These are phyloP conservation scores for Aureobasidium lini DNA, from an alignment of 2,329 filamentous ascomycete genomes.

Conservation along the genomic window DNA sequence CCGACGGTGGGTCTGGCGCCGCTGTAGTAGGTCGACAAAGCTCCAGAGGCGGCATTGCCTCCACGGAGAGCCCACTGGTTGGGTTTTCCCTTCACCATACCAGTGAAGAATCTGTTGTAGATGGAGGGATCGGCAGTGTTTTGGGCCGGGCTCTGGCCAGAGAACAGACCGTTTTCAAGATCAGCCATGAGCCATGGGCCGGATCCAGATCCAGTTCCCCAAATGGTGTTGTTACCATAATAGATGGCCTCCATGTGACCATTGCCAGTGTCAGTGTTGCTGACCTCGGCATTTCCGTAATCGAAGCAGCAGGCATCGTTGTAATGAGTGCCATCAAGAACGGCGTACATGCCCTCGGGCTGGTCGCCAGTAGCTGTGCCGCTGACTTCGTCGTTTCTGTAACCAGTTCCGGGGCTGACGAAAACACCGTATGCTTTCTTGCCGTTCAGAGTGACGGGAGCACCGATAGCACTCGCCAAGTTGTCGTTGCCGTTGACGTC, in stretches of 20 bases:
- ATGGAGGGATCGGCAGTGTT: constrained; percentile 49
- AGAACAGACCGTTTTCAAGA: constrained; percentile 60
- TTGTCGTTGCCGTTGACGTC: constrained; percentile 52
- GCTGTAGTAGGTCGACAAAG: constrained; percentile 52
- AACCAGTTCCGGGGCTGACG: constrained; percentile 54
- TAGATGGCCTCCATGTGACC: constrained; percentile 66
- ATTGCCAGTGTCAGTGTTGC: constrained; percentile 43
- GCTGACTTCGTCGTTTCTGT: constrained; percentile 50
- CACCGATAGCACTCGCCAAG: constrained; percentile 51
- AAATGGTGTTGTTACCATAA: constrained; percentile 48
- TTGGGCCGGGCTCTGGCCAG: constrained; percentile 38
- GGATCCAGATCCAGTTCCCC: constrained; percentile 50
- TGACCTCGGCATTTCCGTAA: constrained; percentile 38
- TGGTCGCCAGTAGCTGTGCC: constrained; percentile 50
- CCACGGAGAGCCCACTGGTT: constrained; percentile 55
- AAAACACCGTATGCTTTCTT: constrained; percentile 57
- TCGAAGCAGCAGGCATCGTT: constrained; percentile 48
- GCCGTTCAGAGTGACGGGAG: constrained; percentile 51
- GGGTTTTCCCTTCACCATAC: constrained; percentile 47
- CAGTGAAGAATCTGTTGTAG: constrained; percentile 49
- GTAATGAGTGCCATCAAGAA: constrained; percentile 54
- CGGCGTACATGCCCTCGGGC: constrained; percentile 53
- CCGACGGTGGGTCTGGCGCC: constrained; percentile 43
- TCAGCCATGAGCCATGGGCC: constrained; percentile 65
- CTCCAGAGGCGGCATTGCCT: constrained; percentile 47